Base-by-base conservation (phyloP, 1,284 basidiomycete species). In the Peniophora sp. region DNA sequence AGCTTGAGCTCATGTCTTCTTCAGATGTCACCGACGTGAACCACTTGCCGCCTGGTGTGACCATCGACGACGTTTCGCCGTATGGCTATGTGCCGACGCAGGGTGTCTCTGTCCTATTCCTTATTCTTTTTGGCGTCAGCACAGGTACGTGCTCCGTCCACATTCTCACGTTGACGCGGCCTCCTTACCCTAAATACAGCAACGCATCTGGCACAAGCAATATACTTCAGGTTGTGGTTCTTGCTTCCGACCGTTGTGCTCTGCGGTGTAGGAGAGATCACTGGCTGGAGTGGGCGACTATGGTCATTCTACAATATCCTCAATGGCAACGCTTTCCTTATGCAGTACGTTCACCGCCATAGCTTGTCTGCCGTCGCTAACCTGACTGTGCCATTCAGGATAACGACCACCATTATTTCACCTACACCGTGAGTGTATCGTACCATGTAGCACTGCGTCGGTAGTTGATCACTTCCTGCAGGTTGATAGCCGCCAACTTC, bases 181-280 rank as follows among this genome's bases (percentile, higher is more conserved):
- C 12, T 12, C 20, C 16, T 17, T 5, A n/a, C 27, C 39, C 25
- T n/a, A 19, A 19, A 25, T 19, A 54, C 56, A 70, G 68, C 66
- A 1, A 34, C 67, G 0, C 81, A 83, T 56, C 38, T 72, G 9
- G 61, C 56, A 5, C 74, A 81, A 58, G 71, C 73, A 0, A 51
- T 73, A 6, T 58, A 57, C 19, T 69, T 58, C 47, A 68, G 70
- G 14, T 65, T 72, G 48, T 82, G 77, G 74, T 78, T 72, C 64
- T 60, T 80, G 6, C 58, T 81, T 34, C 74, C 73, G 0, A 82
- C 81, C 0, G 69, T 73, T 8, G 63, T 73, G 17, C 58, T 77
- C 0, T 73, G 73, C 32, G 78, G 76, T 9, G 16, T 70, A 1
- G 62, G 74, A 3, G 82, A 85, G 61, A 56, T 77, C 9, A 56